These are phyloP conservation scores for Saccharum spontaneum DNA, from an alignment of 176 grass and related monocot species.

Conservation along the genomic window DNA sequence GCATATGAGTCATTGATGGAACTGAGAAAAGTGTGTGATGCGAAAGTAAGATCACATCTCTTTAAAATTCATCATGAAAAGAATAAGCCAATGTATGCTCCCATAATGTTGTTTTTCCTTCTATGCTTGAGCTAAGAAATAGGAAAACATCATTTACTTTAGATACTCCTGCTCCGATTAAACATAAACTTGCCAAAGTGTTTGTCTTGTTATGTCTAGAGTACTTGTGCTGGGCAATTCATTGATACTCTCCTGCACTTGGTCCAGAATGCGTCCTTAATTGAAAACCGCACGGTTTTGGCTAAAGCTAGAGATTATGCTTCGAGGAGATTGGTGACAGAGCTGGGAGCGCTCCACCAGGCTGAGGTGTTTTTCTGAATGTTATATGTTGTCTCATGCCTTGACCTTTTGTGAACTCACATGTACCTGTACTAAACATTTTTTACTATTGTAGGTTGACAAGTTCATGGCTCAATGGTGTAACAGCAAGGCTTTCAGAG, in stretches of 20 bases:
- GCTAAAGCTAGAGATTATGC: conserved; percentile 67
- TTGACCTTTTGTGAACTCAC: background rate
- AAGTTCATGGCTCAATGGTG: conserved; percentile 80
- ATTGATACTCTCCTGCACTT: conserved; percentile 33
- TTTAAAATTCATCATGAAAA: background rate
- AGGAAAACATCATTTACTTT: background rate
- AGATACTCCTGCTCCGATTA: background rate
- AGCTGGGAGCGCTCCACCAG: conserved; percentile 60
- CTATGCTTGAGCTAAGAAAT: background rate
- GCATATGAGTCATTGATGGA: conserved; percentile 44
- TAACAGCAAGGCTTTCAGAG: conserved; percentile 67
- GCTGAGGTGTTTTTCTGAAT: conserved; percentile 51
- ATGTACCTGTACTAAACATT: conserved; percentile 26
- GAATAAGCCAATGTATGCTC: background rate
- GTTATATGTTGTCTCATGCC: background rate
- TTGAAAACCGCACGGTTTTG: conserved; percentile 60
- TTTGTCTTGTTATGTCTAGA: too few relatives aligned
- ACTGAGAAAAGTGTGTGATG: conserved; percentile 43
- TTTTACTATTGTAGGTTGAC: conserved; percentile 54
- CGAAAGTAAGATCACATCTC: conserved; percentile 36
- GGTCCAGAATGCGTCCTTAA: conserved; percentile 67
- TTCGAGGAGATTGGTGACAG: conserved; percentile 61
- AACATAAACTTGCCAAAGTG: too few relatives aligned
- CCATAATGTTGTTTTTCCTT: background rate
- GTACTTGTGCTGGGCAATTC: background rate